These are phyloP conservation scores for Phlyctochytrium planicorne DNA, from an alignment of 192 early-diverging fungal genomes.

Conservation along the genomic window DNA sequence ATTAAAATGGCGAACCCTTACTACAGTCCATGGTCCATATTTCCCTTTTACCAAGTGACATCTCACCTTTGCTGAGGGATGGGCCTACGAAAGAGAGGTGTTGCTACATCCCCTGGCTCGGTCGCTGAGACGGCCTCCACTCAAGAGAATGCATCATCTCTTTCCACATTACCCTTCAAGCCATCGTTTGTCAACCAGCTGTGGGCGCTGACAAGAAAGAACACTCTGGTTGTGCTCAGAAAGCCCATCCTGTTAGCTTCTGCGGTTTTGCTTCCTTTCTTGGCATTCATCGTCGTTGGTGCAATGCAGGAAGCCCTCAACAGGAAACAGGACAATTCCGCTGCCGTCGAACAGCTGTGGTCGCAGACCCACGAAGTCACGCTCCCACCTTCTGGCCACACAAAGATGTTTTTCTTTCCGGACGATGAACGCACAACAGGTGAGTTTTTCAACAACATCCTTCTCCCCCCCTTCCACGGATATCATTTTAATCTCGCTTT, in stretches of 20 bases:
- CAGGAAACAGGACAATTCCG: neutral
- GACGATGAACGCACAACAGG: neutral
- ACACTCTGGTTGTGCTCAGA: neutral
- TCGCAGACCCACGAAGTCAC: neutral
- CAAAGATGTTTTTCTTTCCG: neutral
- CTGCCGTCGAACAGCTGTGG: slow-evolving; percentile 3
- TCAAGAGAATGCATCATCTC: neutral
- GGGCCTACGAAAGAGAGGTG: too few relatives aligned
- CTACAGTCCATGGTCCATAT: too few relatives aligned
- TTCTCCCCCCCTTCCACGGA: neutral
- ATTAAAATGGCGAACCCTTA: too few relatives aligned
- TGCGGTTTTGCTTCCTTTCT: slow-evolving; percentile 5
- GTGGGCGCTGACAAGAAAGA: slow-evolving; percentile 1
- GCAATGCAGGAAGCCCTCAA: neutral
- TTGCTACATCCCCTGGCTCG: too few relatives aligned
- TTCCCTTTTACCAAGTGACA: too few relatives aligned
- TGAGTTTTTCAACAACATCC: neutral
- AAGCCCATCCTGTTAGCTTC: slow-evolving; percentile 19
- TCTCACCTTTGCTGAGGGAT: too few relatives aligned
- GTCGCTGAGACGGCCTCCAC: too few relatives aligned
- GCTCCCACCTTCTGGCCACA: neutral
- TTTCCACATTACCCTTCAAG: neutral
- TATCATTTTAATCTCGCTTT: neutral
- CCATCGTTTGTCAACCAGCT: slow-evolving; percentile 1
- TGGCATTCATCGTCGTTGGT: slow-evolving; percentile 9